Evolutionary conservation across 371 early-diverging fungal genomes (phyloP).

Genomic region (Phascolomyces articulosus): DNA sequence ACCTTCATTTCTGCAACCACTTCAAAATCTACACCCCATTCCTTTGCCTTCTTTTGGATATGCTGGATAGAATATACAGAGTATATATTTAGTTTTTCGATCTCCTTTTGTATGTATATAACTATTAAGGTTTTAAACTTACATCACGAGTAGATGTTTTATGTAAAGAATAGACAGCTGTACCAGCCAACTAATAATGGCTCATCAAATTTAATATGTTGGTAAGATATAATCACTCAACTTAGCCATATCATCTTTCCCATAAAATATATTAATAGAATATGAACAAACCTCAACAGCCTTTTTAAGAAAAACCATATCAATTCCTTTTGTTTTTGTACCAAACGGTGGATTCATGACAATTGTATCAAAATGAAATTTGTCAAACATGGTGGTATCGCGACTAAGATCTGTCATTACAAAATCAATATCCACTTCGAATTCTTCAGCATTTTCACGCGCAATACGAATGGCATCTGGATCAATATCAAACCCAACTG

Average conservation of each 20-base stretch:
- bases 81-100: too few species aligned
- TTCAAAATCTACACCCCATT: conserved; percentile 77
- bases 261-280: not conserved
- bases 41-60: conserved; percentile 74
- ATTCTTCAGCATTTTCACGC: conserved; percentile 66
- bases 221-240: not conserved
- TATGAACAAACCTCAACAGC: conserved; percentile 58
- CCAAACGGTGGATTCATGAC: conserved; percentile 91
- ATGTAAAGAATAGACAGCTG: conserved; percentile 82
- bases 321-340: conserved; percentile 81
- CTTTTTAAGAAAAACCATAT: conserved; percentile 76
- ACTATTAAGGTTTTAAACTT: not conserved
- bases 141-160: conserved; percentile 82
- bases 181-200: conserved; percentile 46
- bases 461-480: conserved; percentile 78
- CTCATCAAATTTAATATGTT: too few species aligned
- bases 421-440: conserved; percentile 71
- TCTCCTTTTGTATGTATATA: not conserved
- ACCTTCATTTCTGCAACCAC: conserved; percentile 77
- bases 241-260: not conserved
- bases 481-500: conserved; percentile 82
- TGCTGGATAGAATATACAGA: conserved; percentile 31
- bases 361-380: conserved; percentile 74
- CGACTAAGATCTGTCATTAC: conserved; percentile 51
- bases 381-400: conserved; percentile 22